Evolutionary conservation across 2,329 filamentous ascomycete species (phyloP), one percentile per base, ranked within the genome.

Genomic region (Diaporthe sp.): DNA sequence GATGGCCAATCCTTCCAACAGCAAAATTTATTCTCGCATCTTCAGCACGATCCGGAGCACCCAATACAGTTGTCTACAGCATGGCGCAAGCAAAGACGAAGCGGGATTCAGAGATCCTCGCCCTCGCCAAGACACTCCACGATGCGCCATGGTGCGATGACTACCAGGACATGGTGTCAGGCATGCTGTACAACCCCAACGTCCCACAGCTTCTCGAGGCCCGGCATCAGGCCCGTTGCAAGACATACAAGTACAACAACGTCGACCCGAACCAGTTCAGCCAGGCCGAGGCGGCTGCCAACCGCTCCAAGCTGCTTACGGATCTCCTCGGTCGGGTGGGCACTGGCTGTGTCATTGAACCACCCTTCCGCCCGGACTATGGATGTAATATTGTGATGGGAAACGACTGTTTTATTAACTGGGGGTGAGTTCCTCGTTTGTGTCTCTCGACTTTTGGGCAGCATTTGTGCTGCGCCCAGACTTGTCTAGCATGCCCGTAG

Each of bases 131-230:
- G 35, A 56, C 44, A n/a, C 80, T 90, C 17, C 82, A 85, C 12
- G 85, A 90, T 74, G 82, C 87, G 3, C 89, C 89, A 0, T 89
- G 87, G 84, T 87, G 88, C 73, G 89, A 91, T 5, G 87, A 91
- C 72, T 92, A 91, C 71, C 88, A 92, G 78, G 89, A 88, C 79
- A 92, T 92, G 89, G 88, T 92, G 61, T 92, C 89, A 0, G 90
- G 90, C 44, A 89, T 92, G 84, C 83, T 91, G 88, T 90, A 92
- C 81, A 82, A 90, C 77, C 80, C 85, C 37, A 82, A 84, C 53
- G 84, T 79, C 0, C 86, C 87, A 0, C 84, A 87, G 65, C 84
- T 92, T 32, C 78, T 83, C 22, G 79, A 83, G 6, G 86, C 84
- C 10, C 87, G 90, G 47, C 88, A 88, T 81, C 84, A 85, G 68